Conservation (phyloP, 2,329 filamentous ascomycete genomes). For the Hypoxylon sp. region DNA sequence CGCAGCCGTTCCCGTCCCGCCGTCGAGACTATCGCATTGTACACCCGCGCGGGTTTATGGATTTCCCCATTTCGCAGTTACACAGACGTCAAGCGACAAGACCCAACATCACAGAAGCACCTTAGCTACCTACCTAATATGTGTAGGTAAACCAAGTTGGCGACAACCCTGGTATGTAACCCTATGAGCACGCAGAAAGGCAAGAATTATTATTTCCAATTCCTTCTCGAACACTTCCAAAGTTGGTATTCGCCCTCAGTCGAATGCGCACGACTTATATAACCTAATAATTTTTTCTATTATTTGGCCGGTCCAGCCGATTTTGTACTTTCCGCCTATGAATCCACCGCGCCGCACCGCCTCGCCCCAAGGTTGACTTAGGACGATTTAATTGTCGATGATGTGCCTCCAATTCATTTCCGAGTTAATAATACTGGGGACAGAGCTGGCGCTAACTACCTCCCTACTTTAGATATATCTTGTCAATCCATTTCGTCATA, state of each 20-base stretch:
- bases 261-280: constrained; percentile 19
- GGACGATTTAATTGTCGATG: constrained; percentile 11
- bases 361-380: constrained; percentile 29
- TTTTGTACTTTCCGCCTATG: constrained; percentile 11
- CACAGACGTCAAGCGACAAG: constrained; percentile 47
- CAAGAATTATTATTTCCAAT: constrained; percentile 22
- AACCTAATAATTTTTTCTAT: neutral
- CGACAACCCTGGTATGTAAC: constrained; percentile 35
- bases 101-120: constrained; percentile 22
- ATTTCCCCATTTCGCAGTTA: constrained; percentile 40
- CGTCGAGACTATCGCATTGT: constrained; percentile 45
- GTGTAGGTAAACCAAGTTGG: constrained; percentile 24
- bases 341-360: constrained; percentile 27
- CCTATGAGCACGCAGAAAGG: constrained; percentile 14
- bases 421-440: constrained; percentile 32
- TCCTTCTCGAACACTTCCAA: constrained; percentile 37
- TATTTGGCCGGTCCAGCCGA: constrained; percentile 7
- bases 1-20: constrained; percentile 34
- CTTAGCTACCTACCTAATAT: constrained; percentile 30
- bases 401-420: constrained; percentile 29
- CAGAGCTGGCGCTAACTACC: constrained; percentile 40
- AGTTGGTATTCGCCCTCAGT: constrained; percentile 11
- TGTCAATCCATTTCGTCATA: constrained; percentile 46
- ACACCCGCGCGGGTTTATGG: constrained; percentile 38
- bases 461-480: constrained; percentile 39